Evolutionary conservation across 75 land plant species (phyloP).

Genomic region (Cunninghamia lanceolata): DNA sequence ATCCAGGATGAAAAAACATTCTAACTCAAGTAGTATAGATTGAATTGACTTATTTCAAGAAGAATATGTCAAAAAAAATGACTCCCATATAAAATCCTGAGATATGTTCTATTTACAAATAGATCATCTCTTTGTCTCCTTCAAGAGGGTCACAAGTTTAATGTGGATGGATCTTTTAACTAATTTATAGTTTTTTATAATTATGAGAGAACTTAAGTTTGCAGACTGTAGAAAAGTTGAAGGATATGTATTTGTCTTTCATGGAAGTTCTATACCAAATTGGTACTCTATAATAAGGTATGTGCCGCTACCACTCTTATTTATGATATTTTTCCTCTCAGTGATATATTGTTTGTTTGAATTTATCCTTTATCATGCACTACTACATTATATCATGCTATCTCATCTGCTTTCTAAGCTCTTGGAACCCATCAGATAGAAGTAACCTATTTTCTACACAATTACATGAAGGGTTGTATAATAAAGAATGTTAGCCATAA

Average conservation of each 20-base stretch:
- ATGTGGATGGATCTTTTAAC: background rate
- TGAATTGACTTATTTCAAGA: background rate
- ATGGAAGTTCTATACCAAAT: slow-evolving; percentile 33
- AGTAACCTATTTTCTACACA: too few relatives aligned
- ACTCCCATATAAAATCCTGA: slow-evolving; percentile 24
- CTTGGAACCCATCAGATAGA: too few relatives aligned
- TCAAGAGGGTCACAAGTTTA: background rate
- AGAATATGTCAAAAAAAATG: background rate
- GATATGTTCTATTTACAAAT: slow-evolving; percentile 28
- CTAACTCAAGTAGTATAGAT: background rate
- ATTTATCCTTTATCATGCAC: too few relatives aligned
- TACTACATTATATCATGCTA: too few relatives aligned
- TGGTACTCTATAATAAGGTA: slow-evolving; percentile 40
- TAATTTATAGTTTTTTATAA: slow-evolving; percentile 32
- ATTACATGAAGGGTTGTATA: too few relatives aligned
- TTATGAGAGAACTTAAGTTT: slow-evolving; percentile 29
- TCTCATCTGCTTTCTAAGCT: too few relatives aligned
- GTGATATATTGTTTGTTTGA: too few relatives aligned
- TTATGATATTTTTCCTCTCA: background rate
- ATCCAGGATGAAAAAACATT: background rate
- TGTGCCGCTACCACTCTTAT: background rate
- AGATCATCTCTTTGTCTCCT: slow-evolving; percentile 14
- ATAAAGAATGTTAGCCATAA: too few relatives aligned
- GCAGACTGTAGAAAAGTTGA: background rate
- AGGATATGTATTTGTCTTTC: slow-evolving; percentile 38